phyloP scores from a whole-genome alignment of 2,329 filamentous ascomycete species.

The Pyricularia grisea region DNA sequence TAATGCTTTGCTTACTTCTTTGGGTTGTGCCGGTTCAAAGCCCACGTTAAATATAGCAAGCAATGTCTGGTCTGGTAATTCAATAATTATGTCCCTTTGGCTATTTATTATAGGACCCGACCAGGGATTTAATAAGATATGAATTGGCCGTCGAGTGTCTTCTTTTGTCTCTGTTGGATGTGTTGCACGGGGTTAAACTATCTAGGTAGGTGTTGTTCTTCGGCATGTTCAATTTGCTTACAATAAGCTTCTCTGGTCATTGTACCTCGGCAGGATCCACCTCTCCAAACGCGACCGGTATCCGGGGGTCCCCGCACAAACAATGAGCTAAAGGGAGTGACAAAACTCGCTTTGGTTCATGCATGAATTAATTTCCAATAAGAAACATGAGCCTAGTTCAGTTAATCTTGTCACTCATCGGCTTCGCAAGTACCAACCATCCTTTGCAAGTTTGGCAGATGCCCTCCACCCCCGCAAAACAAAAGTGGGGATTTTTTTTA shows the following conservation, averaged over 20 bases:
- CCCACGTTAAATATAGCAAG: too few relatives aligned
- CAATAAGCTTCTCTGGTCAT: neutral
- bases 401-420: neutral
- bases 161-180: neutral
- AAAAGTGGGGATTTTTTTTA: neutral
- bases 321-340: neutral
- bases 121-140: too few relatives aligned
- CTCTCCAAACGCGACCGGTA: neutral
- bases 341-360: neutral
- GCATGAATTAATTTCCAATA: neutral
- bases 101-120: too few relatives aligned
- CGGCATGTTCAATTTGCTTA: neutral
- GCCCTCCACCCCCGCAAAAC: neutral
- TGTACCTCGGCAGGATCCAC: slow-evolving; percentile 1
- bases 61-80: too few relatives aligned
- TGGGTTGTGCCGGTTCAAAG: too few relatives aligned
- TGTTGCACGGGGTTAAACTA: neutral
- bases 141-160: neutral
- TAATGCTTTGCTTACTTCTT: too few relatives aligned
- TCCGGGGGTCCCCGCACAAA: neutral
- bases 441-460: neutral
- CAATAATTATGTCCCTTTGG: too few relatives aligned
- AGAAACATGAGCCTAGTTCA: neutral
- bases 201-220: neutral
- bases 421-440: too few relatives aligned